phyloP scores from a whole-genome alignment of 2,329 filamentous ascomycete species.

The Neonectria punicea region DNA sequence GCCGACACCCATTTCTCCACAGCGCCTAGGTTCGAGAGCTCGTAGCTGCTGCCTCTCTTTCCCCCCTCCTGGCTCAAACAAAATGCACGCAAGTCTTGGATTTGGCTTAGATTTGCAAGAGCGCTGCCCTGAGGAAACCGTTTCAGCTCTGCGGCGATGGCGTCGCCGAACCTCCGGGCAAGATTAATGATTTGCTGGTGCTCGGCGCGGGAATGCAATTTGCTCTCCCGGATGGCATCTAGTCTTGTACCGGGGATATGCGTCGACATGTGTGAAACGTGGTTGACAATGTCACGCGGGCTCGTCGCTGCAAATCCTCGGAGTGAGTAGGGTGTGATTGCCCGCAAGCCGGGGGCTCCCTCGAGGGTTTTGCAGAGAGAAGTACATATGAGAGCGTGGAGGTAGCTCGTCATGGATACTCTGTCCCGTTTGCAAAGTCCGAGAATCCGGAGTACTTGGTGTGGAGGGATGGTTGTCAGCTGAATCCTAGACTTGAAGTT shows the following conservation, averaged over 20 bases:
- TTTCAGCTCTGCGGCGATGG: slow-evolving; percentile 6
- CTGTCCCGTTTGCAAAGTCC: slow-evolving; percentile 13
- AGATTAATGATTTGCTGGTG: slow-evolving; percentile 2
- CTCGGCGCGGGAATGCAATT: neutral
- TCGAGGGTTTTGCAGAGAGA: rapidly evolving
- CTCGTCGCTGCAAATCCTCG: neutral
- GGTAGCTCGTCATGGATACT: slow-evolving; percentile 11
- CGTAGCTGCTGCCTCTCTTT: slow-evolving; percentile 11
- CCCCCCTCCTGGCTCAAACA: slow-evolving; percentile 11
- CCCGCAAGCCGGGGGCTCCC: neutral
- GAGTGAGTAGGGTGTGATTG: slow-evolving; percentile 18
- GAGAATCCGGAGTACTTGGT: neutral
- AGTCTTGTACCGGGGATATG: neutral
- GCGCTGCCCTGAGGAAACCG: slow-evolving; percentile 22
- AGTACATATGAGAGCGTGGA: slow-evolving; percentile 16
- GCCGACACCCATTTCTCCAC: rapidly evolving
- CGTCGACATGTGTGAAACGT: slow-evolving; percentile 16
- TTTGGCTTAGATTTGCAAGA: neutral
- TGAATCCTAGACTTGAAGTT: slow-evolving; percentile 12
- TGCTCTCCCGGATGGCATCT: neutral
- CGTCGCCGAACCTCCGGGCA: neutral
- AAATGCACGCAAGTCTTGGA: neutral
- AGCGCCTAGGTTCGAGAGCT: slow-evolving; percentile 26
- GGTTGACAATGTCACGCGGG: slow-evolving; percentile 13
- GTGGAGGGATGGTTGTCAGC: neutral